Conservation (phyloP, 345 rosid genomes). For the Hirschfeldia incana region DNA sequence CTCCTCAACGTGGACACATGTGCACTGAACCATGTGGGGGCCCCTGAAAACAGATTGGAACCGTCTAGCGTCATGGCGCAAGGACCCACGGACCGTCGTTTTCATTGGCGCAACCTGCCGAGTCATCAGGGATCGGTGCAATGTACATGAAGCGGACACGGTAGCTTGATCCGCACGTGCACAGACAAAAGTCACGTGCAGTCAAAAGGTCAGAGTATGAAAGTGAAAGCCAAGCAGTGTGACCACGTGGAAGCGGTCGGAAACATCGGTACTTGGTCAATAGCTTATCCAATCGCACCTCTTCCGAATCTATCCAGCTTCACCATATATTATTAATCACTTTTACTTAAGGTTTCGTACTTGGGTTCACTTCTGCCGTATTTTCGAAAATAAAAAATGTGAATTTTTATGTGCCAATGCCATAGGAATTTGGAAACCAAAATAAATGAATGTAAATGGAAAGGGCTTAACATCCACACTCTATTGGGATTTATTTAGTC, state of each 20-base stretch:
- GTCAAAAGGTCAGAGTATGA: slow-evolving; percentile 49
- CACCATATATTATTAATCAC: not conserved
- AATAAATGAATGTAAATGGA: no score
- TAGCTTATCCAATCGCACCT: slow-evolving; percentile 41
- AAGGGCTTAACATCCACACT: no score
- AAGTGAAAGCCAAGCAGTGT: slow-evolving; percentile 40
- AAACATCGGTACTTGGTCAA: slow-evolving; percentile 62
- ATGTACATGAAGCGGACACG: slow-evolving; percentile 30
- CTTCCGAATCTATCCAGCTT: slow-evolving; percentile 9
- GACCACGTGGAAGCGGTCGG: slow-evolving; percentile 63
- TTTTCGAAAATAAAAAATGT: not conserved
- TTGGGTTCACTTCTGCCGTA: not conserved
- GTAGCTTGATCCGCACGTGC: slow-evolving; percentile 38
- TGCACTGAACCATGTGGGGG: slow-evolving; percentile 27
- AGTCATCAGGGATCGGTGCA: slow-evolving; percentile 36
- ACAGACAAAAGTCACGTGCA: slow-evolving; percentile 51
- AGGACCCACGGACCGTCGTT: slow-evolving; percentile 30
- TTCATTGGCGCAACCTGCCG: slow-evolving; percentile 40
- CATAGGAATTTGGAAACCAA: no score
- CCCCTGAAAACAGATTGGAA: slow-evolving; percentile 14
- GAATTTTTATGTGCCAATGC: not conserved
- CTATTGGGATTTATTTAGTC: no score
- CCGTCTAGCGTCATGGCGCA: slow-evolving; percentile 30
- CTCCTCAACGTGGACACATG: slow-evolving; percentile 39
- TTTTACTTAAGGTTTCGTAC: not conserved